phyloP scores from a whole-genome alignment of 2,329 filamentous ascomycete genomes.

The Trichoderma sp. region DNA sequence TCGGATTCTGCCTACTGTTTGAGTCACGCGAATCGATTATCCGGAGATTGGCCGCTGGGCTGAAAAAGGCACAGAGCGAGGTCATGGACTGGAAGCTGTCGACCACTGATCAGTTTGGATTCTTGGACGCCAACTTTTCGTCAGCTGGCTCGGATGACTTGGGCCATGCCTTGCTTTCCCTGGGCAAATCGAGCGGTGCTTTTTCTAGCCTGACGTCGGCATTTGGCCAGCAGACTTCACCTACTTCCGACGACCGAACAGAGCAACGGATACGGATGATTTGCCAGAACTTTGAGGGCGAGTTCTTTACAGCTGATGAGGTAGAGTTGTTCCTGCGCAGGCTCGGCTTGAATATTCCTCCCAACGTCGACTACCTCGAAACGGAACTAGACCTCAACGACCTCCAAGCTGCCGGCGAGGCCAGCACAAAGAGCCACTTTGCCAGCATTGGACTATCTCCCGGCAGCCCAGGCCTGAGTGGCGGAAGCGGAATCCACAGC shows the following conservation, averaged over 20 bases:
- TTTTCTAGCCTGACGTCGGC: conserved; percentile 43
- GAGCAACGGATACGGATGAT: conserved; percentile 49
- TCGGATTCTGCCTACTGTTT: conserved; percentile 67
- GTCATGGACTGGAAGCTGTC: conserved; percentile 59
- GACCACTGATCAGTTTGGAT: conserved; percentile 66
- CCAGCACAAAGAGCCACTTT: background rate
- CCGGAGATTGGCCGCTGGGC: conserved; percentile 34
- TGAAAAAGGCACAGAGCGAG: conserved; percentile 36
- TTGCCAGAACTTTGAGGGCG: conserved; percentile 63
- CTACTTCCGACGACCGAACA: conserved; percentile 42
- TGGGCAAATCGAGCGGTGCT: conserved; percentile 24
- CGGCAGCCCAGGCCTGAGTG: background rate
- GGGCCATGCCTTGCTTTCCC: conserved; percentile 16
- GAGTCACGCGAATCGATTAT: conserved; percentile 49
- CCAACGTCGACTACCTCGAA: conserved; percentile 57
- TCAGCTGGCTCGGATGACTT: conserved; percentile 1
- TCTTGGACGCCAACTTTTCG: conserved; percentile 31
- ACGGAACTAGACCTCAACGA: conserved; percentile 50
- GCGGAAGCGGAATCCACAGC: background rate
- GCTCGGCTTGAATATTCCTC: conserved; percentile 60
- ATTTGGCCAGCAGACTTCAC: conserved; percentile 40
- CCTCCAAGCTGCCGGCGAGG: conserved; percentile 29
- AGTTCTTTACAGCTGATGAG: conserved; percentile 75
- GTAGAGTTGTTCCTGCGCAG: conserved; percentile 69
- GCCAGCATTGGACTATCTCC: background rate